Conservation (phyloP, 2,329 filamentous ascomycete species). For the Aspergillus oerlinghausenensis region DNA sequence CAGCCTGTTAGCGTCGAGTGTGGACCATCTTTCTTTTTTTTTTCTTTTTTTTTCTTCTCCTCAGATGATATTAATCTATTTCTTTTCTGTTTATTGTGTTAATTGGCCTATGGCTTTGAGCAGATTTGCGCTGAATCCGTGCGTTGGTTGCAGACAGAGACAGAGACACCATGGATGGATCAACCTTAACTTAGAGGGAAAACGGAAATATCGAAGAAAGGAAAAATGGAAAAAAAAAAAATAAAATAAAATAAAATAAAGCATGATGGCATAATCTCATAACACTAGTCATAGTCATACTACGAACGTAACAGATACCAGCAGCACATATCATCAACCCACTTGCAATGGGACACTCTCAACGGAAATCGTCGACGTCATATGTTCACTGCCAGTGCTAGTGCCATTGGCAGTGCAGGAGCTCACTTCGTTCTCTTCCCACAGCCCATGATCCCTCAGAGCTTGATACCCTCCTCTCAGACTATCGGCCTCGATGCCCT, state of each 20-base stretch:
- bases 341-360: not conserved
- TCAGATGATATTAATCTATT: no score
- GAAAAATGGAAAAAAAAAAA: not conserved
- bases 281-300: no score
- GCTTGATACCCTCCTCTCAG: conserved; percentile 41
- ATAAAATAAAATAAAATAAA: not conserved
- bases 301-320: no score
- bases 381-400: no score
- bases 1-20: not conserved
- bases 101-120: conserved; percentile 6
- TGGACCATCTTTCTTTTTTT: not conserved
- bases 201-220: not conserved
- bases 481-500: conserved; percentile 46
- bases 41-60: no score
- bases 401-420: no score
- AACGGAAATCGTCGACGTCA: not conserved
- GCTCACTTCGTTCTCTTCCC: conserved; percentile 10
- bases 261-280: no score
- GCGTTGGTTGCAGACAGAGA: conserved; percentile 3
- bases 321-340: not conserved
- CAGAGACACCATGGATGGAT: not conserved
- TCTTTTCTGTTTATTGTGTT: not conserved
- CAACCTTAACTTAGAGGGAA: no score
- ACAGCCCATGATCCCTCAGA: conserved; percentile 23
- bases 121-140: conserved; percentile 15